These are phyloP conservation scores for Coniochaeta ligniaria DNA, from an alignment of 2,329 filamentous ascomycete species.

Conservation along the genomic window DNA sequence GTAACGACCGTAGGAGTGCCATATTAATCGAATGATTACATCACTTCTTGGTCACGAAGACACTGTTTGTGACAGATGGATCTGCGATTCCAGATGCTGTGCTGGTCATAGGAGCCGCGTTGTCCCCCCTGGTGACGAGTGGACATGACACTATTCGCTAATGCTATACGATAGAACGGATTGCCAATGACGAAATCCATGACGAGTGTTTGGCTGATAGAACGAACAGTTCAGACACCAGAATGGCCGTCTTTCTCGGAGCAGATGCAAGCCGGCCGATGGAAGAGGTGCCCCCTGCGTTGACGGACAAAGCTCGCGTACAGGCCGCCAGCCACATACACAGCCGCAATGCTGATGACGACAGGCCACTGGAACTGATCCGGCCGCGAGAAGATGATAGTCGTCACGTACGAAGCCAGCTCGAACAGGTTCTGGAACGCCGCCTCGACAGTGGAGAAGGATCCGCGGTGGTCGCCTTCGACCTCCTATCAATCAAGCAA, in stretches of 20 bases:
- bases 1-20: not conserved
- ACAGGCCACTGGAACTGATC: slow-evolving; percentile 59
- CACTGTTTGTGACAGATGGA: too few species aligned
- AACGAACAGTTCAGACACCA: not conserved
- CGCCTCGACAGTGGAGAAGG: slow-evolving; percentile 62
- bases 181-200: not conserved
- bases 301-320: slow-evolving; percentile 51
- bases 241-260: not conserved
- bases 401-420: slow-evolving; percentile 57
- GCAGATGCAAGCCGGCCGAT: slow-evolving; percentile 25
- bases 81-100: too few species aligned
- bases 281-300: slow-evolving; percentile 53
- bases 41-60: not conserved
- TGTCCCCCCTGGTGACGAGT: not conserved
- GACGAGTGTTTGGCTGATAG: not conserved
- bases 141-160: not conserved
- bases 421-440: slow-evolving; percentile 65
- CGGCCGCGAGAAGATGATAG: slow-evolving; percentile 56
- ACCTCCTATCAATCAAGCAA: slow-evolving; percentile 34
- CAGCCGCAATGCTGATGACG: slow-evolving; percentile 47
- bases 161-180: not conserved
- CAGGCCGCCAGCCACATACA: slow-evolving; percentile 37
- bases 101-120: too few species aligned
- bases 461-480: slow-evolving; percentile 48
- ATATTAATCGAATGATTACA: not conserved